Conservation (phyloP, 768 basidiomycete species). For the Lentinus brumalis region DNA sequence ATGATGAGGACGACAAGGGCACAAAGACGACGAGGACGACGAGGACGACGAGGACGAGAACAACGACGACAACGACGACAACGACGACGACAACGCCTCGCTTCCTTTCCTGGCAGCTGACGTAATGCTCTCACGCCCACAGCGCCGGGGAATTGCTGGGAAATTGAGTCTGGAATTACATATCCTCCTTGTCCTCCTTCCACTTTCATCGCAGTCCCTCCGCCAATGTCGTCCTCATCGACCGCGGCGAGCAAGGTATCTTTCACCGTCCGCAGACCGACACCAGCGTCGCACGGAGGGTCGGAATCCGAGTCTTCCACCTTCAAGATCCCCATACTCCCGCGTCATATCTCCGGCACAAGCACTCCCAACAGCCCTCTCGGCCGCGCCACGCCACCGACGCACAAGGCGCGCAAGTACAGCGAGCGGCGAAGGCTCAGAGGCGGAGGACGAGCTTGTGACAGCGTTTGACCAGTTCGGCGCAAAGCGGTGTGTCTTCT, state of each 20-base stretch:
- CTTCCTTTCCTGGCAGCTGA: too few species aligned
- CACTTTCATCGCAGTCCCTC: not conserved
- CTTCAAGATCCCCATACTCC: conserved; percentile 65
- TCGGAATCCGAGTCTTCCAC: conserved; percentile 48
- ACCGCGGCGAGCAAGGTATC: conserved; percentile 56
- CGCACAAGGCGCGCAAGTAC: conserved; percentile 40
- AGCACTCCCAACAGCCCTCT: conserved; percentile 58
- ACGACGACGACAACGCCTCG: too few species aligned
- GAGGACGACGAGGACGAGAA: too few species aligned
- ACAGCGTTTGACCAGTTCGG: conserved; percentile 73
- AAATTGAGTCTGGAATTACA: too few species aligned
- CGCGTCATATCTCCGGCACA: conserved; percentile 50
- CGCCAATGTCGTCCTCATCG: conserved; percentile 17
- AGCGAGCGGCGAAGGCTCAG: conserved; percentile 50
- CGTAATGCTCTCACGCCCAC: too few species aligned
- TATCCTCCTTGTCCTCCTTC: too few species aligned
- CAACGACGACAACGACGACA: too few species aligned
- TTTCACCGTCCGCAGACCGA: conserved; percentile 83
- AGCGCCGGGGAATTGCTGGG: too few species aligned
- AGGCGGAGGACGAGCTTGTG: conserved; percentile 64
- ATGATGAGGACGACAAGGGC: too few species aligned
- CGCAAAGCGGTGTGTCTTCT: conserved; percentile 79
- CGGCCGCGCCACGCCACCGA: conserved; percentile 49
- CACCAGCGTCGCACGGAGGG: conserved; percentile 66
- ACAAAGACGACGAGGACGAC: too few species aligned